These are phyloP conservation scores for Aspergillus ellipticus DNA, from an alignment of 495 filamentous ascomycete genomes.

Conservation along the genomic window DNA sequence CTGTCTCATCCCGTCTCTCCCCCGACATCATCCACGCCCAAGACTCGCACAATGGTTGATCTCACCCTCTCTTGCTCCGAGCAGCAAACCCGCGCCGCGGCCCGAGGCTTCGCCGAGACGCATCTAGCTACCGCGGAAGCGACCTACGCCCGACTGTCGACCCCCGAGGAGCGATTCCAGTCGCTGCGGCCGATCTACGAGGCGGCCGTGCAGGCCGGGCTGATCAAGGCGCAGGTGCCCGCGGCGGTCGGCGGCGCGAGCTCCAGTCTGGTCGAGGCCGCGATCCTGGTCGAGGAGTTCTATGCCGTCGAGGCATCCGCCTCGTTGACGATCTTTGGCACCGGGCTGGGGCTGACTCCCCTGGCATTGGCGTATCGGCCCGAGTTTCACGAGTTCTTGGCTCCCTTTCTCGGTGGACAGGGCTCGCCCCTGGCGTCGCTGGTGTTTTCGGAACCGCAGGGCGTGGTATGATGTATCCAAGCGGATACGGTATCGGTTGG, in stretches of 20 bases:
- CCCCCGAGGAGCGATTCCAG: conserved; percentile 5
- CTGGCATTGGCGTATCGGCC: conserved; percentile 6
- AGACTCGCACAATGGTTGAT: conserved; percentile 7
- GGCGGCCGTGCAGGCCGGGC: conserved; percentile 1
- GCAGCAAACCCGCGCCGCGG: not conserved
- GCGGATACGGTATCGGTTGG: too few relatives aligned
- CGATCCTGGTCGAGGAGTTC: conserved; percentile 13
- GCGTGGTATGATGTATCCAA: conserved; percentile 3
- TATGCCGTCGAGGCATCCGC: conserved; percentile 13
- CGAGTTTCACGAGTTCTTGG: conserved; percentile 2
- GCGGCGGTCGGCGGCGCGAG: conserved; percentile 3
- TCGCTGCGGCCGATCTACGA: conserved; percentile 9
- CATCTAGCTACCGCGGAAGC: conserved; percentile 1
- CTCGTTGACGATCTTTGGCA: conserved; percentile 11
- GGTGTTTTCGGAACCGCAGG: conserved; percentile 10
- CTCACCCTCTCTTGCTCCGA: conserved; percentile 5
- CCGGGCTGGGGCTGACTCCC: conserved; percentile 11
- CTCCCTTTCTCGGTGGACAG: conserved; percentile 1
- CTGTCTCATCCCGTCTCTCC: too few relatives aligned
- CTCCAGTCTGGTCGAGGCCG: conserved; percentile 3
- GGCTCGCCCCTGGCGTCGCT: conserved; percentile 12
- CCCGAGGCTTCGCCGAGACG: conserved; percentile 3
- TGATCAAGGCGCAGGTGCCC: conserved; percentile 9
- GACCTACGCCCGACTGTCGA: conserved; percentile 1
- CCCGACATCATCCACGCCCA: too few relatives aligned